Percentiles rank a stretch among this genome's conserved stretches.
These are phyloP conservation scores for Lasiodiplodia theobromae DNA, from an alignment of 2,329 filamentous ascomycete species.

Conservation along the genomic window DNA sequence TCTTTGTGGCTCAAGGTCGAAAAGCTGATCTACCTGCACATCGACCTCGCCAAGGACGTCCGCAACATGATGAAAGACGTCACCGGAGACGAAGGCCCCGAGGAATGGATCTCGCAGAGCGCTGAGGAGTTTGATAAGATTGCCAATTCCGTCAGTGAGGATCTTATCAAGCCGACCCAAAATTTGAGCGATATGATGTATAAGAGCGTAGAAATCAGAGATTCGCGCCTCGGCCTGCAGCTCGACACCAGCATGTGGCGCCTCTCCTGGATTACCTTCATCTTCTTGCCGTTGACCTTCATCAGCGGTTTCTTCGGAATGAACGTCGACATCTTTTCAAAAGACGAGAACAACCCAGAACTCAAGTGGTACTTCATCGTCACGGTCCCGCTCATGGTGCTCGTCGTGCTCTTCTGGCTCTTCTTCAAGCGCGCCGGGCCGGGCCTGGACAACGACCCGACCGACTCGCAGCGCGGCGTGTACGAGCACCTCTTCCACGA, in stretches of 20 bases:
- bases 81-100: slow-evolving; percentile 43
- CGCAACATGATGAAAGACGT: slow-evolving; percentile 52
- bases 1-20: slow-evolving; percentile 61
- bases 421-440: slow-evolving; percentile 50
- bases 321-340: slow-evolving; percentile 57
- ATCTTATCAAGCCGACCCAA: slow-evolving; percentile 58
- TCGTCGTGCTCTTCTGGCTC: slow-evolving; percentile 57
- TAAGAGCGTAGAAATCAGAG: slow-evolving; percentile 60
- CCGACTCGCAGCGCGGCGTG: slow-evolving; percentile 56
- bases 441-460: slow-evolving; percentile 39
- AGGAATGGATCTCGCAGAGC: slow-evolving; percentile 51
- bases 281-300: slow-evolving; percentile 69
- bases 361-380: slow-evolving; percentile 61
- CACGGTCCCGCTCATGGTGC: slow-evolving; percentile 53
- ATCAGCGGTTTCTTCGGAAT: slow-evolving; percentile 59
- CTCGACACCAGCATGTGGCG: slow-evolving; percentile 61
- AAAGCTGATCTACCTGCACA: slow-evolving; percentile 59
- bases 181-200: slow-evolving; percentile 60
- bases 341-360: slow-evolving; percentile 43
- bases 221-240: slow-evolving; percentile 58
- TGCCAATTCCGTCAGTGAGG: slow-evolving; percentile 57
- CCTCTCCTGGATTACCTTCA: slow-evolving; percentile 75
- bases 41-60: slow-evolving; percentile 57
- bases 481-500: slow-evolving; percentile 60
- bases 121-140: slow-evolving; percentile 55